A percentile compares a stretch with the other conserved stretches of the same genome.
Conservation (phyloP, 2,329 filamentous ascomycete genomes). For the Xylaria sp. region DNA sequence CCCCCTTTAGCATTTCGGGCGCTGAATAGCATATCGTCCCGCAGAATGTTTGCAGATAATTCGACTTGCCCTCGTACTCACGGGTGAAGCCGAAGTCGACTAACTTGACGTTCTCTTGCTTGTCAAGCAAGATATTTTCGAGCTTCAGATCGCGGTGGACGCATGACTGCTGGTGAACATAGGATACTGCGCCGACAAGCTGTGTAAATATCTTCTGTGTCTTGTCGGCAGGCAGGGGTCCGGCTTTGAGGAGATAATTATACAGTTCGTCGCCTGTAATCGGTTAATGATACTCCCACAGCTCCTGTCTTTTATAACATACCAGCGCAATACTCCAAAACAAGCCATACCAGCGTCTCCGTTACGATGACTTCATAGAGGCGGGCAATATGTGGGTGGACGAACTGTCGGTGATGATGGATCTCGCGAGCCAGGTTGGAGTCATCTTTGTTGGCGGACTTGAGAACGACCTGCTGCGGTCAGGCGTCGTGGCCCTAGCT, state of each 20-base stretch:
- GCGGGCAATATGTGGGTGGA: slow-evolving; percentile 94
- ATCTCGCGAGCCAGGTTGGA: slow-evolving; percentile 96
- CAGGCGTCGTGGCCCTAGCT: slow-evolving; percentile 12
- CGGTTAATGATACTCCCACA: slow-evolving; percentile 32
- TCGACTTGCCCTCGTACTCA: slow-evolving; percentile 94
- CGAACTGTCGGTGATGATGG: slow-evolving; percentile 96
- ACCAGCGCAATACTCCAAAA: slow-evolving; percentile 95
- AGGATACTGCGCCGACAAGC: slow-evolving; percentile 89
- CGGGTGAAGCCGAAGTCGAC: slow-evolving; percentile 98
- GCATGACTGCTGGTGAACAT: slow-evolving; percentile 93
- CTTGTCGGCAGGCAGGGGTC: slow-evolving; percentile 79
- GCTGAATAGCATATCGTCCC: slow-evolving; percentile 97
- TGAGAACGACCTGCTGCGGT: slow-evolving; percentile 80
- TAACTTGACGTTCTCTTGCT: slow-evolving; percentile 94
- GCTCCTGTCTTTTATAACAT: slow-evolving; percentile 32
- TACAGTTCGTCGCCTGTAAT: slow-evolving; percentile 87
- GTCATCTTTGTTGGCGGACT: slow-evolving; percentile 95
- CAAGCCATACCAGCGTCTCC: slow-evolving; percentile 91
- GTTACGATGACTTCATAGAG: slow-evolving; percentile 99
- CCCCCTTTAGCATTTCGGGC: slow-evolving; percentile 96
- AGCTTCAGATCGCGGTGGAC: slow-evolving; percentile 97
- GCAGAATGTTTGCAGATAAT: slow-evolving; percentile 95
- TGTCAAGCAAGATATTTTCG: slow-evolving; percentile 95
- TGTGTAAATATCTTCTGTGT: slow-evolving; percentile 96
- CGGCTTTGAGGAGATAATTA: slow-evolving; percentile 89